These are phyloP conservation scores for Polytolypa hystricis DNA, from an alignment of 2,329 filamentous ascomycete genomes.

Conservation along the genomic window DNA sequence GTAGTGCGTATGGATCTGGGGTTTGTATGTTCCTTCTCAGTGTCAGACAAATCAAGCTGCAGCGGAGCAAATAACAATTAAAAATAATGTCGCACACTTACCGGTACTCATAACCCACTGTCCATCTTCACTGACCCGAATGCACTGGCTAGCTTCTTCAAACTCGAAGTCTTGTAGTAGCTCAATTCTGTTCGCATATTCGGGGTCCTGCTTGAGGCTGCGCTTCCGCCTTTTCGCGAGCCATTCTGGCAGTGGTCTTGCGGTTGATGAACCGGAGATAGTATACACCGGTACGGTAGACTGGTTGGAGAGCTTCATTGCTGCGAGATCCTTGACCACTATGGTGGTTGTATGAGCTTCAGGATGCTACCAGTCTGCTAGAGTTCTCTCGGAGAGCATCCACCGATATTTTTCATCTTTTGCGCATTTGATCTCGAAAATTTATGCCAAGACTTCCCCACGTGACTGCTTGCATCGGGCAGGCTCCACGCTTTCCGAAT, in stretches of 20 bases:
- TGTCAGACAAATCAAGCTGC: not conserved
- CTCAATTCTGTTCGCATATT: constrained; percentile 89
- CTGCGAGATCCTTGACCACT: no score
- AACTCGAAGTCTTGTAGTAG: constrained; percentile 96
- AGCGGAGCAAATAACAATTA: no score
- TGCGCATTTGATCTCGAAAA: no score
- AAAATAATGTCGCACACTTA: constrained; percentile 26
- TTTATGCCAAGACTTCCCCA: no score
- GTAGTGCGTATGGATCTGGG: constrained; percentile 92
- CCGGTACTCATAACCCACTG: constrained; percentile 96
- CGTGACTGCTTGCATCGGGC: no score
- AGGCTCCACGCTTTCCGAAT: no score
- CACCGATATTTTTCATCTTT: no score
- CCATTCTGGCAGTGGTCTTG: constrained; percentile 87
- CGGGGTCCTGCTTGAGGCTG: constrained; percentile 81
- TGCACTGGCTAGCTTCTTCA: constrained; percentile 83
- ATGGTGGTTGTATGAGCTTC: no score
- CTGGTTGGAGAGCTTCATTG: constrained; percentile 48
- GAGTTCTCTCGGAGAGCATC: no score
- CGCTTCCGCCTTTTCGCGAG: constrained; percentile 80
- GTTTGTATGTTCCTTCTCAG: constrained; percentile 51
- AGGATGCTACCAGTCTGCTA: no score
- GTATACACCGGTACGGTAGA: constrained; percentile 86
- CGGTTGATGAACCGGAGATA: constrained; percentile 79
- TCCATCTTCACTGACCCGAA: constrained; percentile 85